Percentiles rank a stretch among this genome's conserved stretches.
Evolutionary conservation across 73 alveolate species (phyloP).

Genomic region (Symbiodinium natans): DNA sequence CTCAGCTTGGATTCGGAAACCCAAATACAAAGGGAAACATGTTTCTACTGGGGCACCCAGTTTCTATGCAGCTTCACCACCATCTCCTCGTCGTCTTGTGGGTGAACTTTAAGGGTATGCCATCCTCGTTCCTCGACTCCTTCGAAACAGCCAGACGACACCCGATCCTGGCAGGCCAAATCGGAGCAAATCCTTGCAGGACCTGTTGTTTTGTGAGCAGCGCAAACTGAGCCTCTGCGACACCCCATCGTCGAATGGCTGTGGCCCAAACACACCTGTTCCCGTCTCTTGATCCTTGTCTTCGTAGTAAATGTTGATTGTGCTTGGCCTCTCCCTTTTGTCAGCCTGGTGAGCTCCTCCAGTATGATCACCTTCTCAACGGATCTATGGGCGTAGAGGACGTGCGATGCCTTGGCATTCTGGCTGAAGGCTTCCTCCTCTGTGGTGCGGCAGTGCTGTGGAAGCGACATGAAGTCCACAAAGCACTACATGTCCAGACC

Average conservation of each 20-base stretch:
- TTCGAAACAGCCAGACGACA: too few relatives aligned
- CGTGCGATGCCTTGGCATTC: background rate
- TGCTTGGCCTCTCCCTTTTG: background rate
- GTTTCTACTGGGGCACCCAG: too few relatives aligned
- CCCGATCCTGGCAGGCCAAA: too few relatives aligned
- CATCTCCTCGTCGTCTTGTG: too few relatives aligned
- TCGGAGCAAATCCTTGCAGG: too few relatives aligned
- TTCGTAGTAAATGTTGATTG: background rate
- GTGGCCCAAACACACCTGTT: background rate
- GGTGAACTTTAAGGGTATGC: too few relatives aligned
- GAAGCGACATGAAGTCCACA: background rate
- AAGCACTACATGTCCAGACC: background rate
- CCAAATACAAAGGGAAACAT: too few relatives aligned
- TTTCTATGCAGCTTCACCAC: too few relatives aligned
- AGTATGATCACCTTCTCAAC: background rate
- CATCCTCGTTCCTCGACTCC: too few relatives aligned
- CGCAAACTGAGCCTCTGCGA: too few relatives aligned
- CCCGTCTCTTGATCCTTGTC: background rate
- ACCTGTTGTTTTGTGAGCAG: too few relatives aligned
- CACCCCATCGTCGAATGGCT: background rate
- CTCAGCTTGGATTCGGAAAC: too few relatives aligned
- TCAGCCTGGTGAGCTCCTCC: background rate
- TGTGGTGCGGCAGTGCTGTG: background rate
- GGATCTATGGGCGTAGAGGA: background rate
- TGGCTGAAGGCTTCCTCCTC: background rate